Base-by-base conservation (phyloP, 768 basidiomycete genomes). In the Aureoboletus auriporus region DNA sequence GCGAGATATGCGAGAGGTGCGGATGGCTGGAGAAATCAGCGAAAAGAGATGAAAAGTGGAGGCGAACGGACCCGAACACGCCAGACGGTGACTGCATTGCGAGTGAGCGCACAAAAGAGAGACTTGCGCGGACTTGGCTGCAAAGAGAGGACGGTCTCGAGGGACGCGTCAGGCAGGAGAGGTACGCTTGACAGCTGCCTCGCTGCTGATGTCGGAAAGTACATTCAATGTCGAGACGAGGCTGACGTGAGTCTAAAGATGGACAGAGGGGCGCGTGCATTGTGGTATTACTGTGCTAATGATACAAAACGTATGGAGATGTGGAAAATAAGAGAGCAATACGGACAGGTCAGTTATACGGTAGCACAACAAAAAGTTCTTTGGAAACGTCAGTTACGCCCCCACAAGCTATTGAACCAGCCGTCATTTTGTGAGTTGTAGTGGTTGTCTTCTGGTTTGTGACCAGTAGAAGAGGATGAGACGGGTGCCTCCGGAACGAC, bases 131-230 rank as follows among this genome's bases (percentile, higher is more conserved):
- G 83, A 59, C 83, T 89, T 6, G 86, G 73, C 23, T 73, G 69
- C 46, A 89, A 62, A 13, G 70, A 71, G 38, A 92, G 65, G 39
- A 86, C 73, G 27, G 71, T 69, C 59, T 88, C 84, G 44, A 75
- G 67, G 12, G 77, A 73, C 39, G 77, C 66, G 52, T 84, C 79
- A 27, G 86, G 82, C 30, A 89, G 70, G n/a, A 80, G 74, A 31
- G 89, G 87, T 17, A 76, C 75, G 14, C 81, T 80, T 14, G 83
- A 83, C 36, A 92, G 75, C 61, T 82, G 86, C 59, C 79, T 73
- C 27, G 89, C 86, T 37, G 86, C 81, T 31, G 85, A 81, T 23
- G 86, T 91, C 49, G 88, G 89, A 68, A 92, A 92, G 70, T 91
- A 93, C 89, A 92, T 92, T 7, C 37, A 26, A 44, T 28, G 34